A percentile compares a stretch with the other conserved stretches of the same genome.
These are phyloP conservation scores for Neurospora discreta DNA, from an alignment of 495 filamentous ascomycete species.

Conservation along the genomic window DNA sequence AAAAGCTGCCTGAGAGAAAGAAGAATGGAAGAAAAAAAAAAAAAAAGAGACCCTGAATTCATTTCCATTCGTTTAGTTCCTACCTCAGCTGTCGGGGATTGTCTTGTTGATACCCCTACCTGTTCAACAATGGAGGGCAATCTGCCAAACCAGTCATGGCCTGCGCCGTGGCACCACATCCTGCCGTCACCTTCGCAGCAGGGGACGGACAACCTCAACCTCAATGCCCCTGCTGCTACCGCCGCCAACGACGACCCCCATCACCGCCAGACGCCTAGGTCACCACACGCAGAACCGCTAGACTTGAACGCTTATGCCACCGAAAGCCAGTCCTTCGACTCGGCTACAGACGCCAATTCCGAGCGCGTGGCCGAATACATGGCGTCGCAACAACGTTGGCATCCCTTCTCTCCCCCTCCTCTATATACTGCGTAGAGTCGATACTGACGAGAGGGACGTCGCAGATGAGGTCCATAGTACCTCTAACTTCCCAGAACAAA, in stretches of 20 bases:
- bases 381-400: background rate
- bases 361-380: background rate
- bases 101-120: too few relatives aligned
- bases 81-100: too few relatives aligned
- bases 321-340: background rate
- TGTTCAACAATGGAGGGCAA: background rate
- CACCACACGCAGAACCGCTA: background rate
- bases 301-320: background rate
- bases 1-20: too few relatives aligned
- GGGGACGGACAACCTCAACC: background rate
- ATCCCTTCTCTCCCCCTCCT: background rate
- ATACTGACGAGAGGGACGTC: background rate
- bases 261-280: background rate
- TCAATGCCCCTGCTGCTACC: background rate
- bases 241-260: background rate
- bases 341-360: background rate
- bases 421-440: background rate
- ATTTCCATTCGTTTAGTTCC: too few relatives aligned
- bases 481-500: background rate
- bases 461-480: background rate
- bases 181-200: background rate
- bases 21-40: too few relatives aligned
- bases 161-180: background rate
- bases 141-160: background rate
- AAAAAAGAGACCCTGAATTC: background rate